phyloP scores from a whole-genome alignment of 768 basidiomycete genomes.

The Clathrus columnatus region DNA sequence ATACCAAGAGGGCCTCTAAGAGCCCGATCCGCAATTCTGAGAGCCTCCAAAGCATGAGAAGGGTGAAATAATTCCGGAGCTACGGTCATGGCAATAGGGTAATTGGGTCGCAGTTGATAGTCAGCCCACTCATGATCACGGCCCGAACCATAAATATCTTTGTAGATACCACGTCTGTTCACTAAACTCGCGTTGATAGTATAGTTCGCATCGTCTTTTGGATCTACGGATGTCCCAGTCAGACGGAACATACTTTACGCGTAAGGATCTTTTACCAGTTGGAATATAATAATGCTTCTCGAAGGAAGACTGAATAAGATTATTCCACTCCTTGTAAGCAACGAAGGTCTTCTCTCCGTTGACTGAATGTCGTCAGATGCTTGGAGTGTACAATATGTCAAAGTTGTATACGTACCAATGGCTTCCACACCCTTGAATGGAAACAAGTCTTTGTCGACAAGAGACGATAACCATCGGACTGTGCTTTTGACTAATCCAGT shows the following conservation, averaged over 20 bases:
- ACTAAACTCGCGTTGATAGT: slow-evolving; percentile 60
- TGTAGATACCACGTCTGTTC: slow-evolving; percentile 93
- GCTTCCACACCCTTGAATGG: slow-evolving; percentile 86
- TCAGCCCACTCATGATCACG: slow-evolving; percentile 89
- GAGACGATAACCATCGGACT: slow-evolving; percentile 72
- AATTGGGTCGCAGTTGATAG: slow-evolving; percentile 91
- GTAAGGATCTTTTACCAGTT: slow-evolving; percentile 40
- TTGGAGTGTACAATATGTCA: not conserved
- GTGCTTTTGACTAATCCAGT: slow-evolving; percentile 91
- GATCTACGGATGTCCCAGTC: slow-evolving; percentile 38
- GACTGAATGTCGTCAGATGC: slow-evolving; percentile 35
- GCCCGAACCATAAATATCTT: slow-evolving; percentile 93
- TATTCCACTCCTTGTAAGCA: slow-evolving; percentile 86
- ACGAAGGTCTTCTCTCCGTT: slow-evolving; percentile 58
- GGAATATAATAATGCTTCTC: slow-evolving; percentile 91
- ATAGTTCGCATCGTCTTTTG: slow-evolving; percentile 61
- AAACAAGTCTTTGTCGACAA: slow-evolving; percentile 61
- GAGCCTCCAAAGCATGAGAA: slow-evolving; percentile 66
- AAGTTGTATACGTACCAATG: slow-evolving; percentile 44
- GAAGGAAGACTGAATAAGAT: slow-evolving; percentile 77
- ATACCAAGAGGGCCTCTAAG: slow-evolving; percentile 89
- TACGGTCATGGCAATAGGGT: slow-evolving; percentile 93
- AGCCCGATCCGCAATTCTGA: slow-evolving; percentile 70
- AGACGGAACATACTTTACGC: not conserved
- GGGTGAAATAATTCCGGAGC: slow-evolving; percentile 91